Evolutionary conservation across 2,329 filamentous ascomycete genomes (phyloP), one percentile per base, ranked within the genome.

Genomic region (Pseudofabraea citricarpa): DNA sequence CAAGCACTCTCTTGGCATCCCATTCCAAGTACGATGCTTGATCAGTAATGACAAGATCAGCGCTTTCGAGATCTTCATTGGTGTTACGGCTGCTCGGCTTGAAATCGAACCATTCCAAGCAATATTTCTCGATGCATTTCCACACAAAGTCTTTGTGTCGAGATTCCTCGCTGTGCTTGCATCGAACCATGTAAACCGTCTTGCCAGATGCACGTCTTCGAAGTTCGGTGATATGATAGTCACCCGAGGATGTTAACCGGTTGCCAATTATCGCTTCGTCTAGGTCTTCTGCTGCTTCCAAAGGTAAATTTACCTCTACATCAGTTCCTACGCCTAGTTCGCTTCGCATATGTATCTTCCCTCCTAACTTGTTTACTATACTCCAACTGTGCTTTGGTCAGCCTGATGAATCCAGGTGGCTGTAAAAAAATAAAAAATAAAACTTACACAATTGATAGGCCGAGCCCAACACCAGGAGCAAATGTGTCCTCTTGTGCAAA

Each of bases 401-500:
- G 9, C 36, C 6, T n/a, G 12, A 19, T 32, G n/a, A 22, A 12
- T 33, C 16, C 5, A 23, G 26, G 5, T 20, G 21, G 15, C 12
- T 12, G 16, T n/a, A n/a, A n/a, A n/a, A n/a, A n/a, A n/a, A n/a
- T n/a, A n/a, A n/a, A n/a, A n/a, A n/a, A n/a, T n/a, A n/a, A n/a
- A 6, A 43, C 54, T 83, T 70, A 72, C 38, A 85, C 81, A 10
- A 85, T 80, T 5, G 75, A 79, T 21, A 85, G 60, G 0, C 81
- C 81, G 0, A 85, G 63, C 0, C 80, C 81, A 2, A 76, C 76
- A 0, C 81, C 50, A 83, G 74, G 72, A 2, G 75, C 70, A 19
- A 85, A 62, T 0, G 71, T 65, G 41, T 81, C 73, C 52, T 84
- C 80, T 49, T 84, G 80, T 0, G 70, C 64, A 48, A 83, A 83